Evolutionary conservation across 371 early-diverging fungal genomes (phyloP), one percentile per base, ranked within the genome.

Genomic region (Mortierella sp.): DNA sequence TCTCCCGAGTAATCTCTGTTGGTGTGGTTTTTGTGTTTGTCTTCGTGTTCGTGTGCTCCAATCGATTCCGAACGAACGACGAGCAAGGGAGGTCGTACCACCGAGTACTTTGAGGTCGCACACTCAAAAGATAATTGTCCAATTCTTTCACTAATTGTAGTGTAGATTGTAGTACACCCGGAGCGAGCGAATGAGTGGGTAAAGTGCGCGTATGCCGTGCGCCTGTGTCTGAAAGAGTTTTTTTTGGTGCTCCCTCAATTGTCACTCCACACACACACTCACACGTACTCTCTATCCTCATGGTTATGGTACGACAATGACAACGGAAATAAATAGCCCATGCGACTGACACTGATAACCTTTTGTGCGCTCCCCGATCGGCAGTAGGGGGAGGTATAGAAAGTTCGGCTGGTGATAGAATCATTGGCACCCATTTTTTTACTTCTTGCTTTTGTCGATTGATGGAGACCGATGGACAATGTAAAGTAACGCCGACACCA

Each of bases 21-120:
- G 14, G 31, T 11, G 11, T 58, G 26, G 19, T 7, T 31, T 22
- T 31, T 58, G 61, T 29, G 34, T 16, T 13, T 31, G 9, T 34
- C 8, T 22, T 9, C 37, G 22, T 58, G 61, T 34, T 31, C 19
- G 6, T 34, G 6, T 34, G 61, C 34, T 34, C 19, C 22, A 34
- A 58, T 58, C 6, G 61, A 58, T 22, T 58, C 61, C 61, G 61
- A 34, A 58, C 9, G n/a, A n/a, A n/a, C n/a, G n/a, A n/a, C n/a
- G n/a, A 29, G 37, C 55, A 29, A 29, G 31, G 16, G 16, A 55
- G 6, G 34, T 58, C 34, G 61, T 58, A 8, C 61, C 9, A 58
- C 61, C 34, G 16, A 31, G 34, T 11, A 58, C 34, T 22, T 8
- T n/a, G 34, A 8, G 61, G 61, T 58, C 9, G 61, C 61, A 58